Evolutionary conservation across 2,329 filamentous ascomycete genomes (phyloP), one percentile per base, ranked within the genome.

Genomic region (Colletotrichum sp.): DNA sequence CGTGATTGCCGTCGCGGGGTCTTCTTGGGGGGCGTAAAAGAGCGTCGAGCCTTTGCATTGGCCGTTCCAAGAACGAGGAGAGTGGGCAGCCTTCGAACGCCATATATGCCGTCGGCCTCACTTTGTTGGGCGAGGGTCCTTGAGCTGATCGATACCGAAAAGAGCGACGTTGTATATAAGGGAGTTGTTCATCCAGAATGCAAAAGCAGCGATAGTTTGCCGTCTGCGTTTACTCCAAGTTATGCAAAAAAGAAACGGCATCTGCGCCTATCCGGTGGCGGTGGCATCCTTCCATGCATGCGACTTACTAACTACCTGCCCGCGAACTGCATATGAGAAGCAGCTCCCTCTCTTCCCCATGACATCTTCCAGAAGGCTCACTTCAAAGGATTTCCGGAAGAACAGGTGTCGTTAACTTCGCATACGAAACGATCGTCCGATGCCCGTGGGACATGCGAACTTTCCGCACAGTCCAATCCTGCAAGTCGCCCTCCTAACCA

Each of bases 391-490:
- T 63, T n/a, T 67, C 61, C 67, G 77, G 66, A 62, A 70, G 70
- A 72, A 73, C 66, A 34, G 64, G 65, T 77, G 61, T 67, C 52
- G 70, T 55, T 55, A 71, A 59, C 70, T 71, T 71, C 34, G 59
- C 70, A 72, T 77, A 62, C 62, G 70, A 78, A 70, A 78, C 74
- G 74, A 69, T 75, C 72, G 63, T 75, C 72, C 72, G 72, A 75
- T 72, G 62, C n/a, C 52, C 36, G 36, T 15, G 19, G 15, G 34
- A 12, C 36, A 19, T 55, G 69, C 29, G 13, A 57, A 69, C 65
- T 29, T 49, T 16, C 44, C n/a, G 49, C 65, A 57, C 65, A 67
- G 65, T 49, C 65, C 65, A 32, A 55, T 66, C 30, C 36, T 66
- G 64, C 39, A 66, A 6, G 39, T 11, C 39, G 27, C 25, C 65